Evolutionary conservation across 495 filamentous ascomycete species (phyloP), one percentile per base, ranked within the genome.

Genomic region (Penicillium chermesinum): DNA sequence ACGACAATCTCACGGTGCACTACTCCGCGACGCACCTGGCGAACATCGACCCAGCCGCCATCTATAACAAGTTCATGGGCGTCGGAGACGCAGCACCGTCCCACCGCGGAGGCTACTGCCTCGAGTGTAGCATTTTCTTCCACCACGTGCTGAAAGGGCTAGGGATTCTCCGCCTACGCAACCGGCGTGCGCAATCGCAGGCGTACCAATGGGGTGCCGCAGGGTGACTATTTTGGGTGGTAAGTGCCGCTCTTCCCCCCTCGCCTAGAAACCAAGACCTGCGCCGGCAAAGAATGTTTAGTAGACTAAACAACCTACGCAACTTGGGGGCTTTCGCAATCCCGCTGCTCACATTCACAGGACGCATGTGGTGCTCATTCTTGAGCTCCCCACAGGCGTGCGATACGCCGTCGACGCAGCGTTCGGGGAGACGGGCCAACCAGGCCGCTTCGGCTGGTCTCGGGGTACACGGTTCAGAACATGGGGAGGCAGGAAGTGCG

Each of bases 51-150:
- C 78, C 80, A 0, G 59, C 79, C 17, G 63, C 70, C 27, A 61
- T 91, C 6, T 91, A 77, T 56, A 41, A 66, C 2, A 89, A 89
- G 62, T 74, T 91, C 19, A 75, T 89, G 17, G 64, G 52, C 0
- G 13, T 38, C 1, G 58, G 65, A 15, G 41, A 44, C 5, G 40
- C 37, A 0, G 18, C 17, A 5, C 59, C 58, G 10, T 67, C 69
- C 25, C 74, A 79, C 16, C 63, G 80, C n/a, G 88, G 88, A 2
- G 86, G 87, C 0, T 89, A 89, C 54, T 91, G 86, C 66, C 84
- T 91, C 75, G 87, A 91, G 55, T 73, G 77, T 41, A 90, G 83
- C 59, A 69, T 71, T 25, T 78, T 89, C 40, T 87, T 90, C 37
- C 75, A 76, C 33, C 73, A 73, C 15, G 65, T 89, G 13, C 66